These are phyloP conservation scores for thale cress (Arabidopsis thaliana) DNA, from an alignment of 345 rosid species.

Conservation along the genomic window DNA sequence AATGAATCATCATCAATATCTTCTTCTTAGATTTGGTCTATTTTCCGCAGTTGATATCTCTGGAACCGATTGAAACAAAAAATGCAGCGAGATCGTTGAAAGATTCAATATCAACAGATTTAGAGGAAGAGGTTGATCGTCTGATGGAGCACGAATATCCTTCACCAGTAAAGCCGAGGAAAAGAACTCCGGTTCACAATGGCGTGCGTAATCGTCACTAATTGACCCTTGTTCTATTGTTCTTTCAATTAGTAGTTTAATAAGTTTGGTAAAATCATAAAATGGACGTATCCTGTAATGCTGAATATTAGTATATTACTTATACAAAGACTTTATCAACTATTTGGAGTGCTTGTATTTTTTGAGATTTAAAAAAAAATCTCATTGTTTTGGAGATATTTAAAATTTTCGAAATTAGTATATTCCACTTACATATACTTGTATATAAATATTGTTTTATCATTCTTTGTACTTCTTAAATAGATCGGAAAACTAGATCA, in stretches of 20 bases:
- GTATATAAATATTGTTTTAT: neutral
- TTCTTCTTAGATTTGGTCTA: neutral
- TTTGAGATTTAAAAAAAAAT: neutral
- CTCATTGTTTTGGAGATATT: neutral
- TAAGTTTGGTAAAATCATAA: constrained; percentile 1
- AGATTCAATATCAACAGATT: constrained; percentile 8
- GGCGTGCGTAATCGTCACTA: constrained; percentile 22
- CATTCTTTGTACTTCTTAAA: neutral
- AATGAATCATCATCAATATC: neutral
- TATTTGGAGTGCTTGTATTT: neutral
- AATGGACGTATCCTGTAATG: constrained; percentile 19
- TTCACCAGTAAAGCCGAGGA: constrained; percentile 31
- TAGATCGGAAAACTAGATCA: neutral
- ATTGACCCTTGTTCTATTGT: constrained; percentile 5
- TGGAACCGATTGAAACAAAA: neutral
- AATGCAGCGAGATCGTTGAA: neutral
- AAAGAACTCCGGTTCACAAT: constrained; percentile 44
- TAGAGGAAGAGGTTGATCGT: constrained; percentile 30
- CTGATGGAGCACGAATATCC: constrained; percentile 38
- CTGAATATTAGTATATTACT: constrained; percentile 20
- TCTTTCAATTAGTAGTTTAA: neutral
- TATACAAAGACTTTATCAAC: neutral
- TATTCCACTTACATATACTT: neutral
- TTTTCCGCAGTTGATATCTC: neutral
- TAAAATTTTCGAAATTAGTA: neutral